Evolutionary conservation across 2,329 filamentous ascomycete genomes (phyloP), one percentile per base, ranked within the genome.

Genomic region (Parascedosporium putredinis): DNA sequence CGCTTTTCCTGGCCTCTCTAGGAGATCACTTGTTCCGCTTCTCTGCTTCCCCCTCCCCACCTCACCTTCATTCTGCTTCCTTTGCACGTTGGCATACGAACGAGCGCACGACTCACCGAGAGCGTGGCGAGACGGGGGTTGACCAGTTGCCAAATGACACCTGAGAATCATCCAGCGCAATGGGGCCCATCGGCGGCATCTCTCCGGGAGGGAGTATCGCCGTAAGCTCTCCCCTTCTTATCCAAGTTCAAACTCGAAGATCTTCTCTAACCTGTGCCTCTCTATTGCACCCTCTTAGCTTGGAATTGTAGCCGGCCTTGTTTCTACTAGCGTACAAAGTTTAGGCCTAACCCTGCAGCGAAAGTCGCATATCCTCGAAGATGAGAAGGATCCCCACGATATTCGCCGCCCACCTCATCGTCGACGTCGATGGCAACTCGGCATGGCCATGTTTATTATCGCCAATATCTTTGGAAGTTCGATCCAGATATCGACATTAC

Each of bases 301-400:
- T 62, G 93, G 93, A 61, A 89, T 98, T 63, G 69, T 96, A 55
- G 91, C 96, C 63, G 93, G 93, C 59, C 78, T 98, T 56, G 66
- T 96, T 58, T 97, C 91, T 52, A 96, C 93, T 53, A 93, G 89
- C 64, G 80, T 97, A 22, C 93, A 98, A 67, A 95, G 90, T 65
- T 75, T 98, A 59, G 93, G 93, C 57, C 78, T 98, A 56, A 98
- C 93, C 27, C 77, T 98, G 23, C 93, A 98, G 70, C 88, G 93
- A 64, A 97, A 98, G 69, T 97, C 93, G 55, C 93, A 98, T 70
- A 84, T 98, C 57, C 82, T 97, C 62, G 93, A 98, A 72, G 93
- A 98, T 70, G 88, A 94, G 71, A 95, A 95, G 67, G 79, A 81
- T 47, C 76, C 76, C 6, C 84, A 88, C 64, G 81, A 93, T 67